Conservation (phyloP, 2,329 filamentous ascomycete genomes). For the Herpotrichia juniperi region DNA sequence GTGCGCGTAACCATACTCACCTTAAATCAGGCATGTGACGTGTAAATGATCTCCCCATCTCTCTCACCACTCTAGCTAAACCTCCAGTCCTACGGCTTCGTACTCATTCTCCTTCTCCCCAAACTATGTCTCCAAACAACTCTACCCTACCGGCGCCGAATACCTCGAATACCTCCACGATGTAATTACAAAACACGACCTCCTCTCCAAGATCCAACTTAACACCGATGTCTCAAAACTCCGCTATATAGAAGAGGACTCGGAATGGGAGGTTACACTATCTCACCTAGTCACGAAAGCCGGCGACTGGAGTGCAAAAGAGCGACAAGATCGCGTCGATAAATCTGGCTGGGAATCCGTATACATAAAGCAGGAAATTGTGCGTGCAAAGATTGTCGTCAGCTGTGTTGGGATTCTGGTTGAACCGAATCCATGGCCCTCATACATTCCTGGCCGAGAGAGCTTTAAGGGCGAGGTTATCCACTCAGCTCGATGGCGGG, state of each 20-base stretch:
- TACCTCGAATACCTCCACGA: conserved; percentile 52
- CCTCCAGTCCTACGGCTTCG: conserved; percentile 53
- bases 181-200: conserved; percentile 52
- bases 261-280: conserved; percentile 58
- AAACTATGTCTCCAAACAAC: conserved; percentile 52
- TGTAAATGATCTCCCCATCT: neutral
- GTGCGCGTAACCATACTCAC: neutral
- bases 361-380: conserved; percentile 52
- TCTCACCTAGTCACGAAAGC: conserved; percentile 53
- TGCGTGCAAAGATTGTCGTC: conserved; percentile 56
- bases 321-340: conserved; percentile 46
- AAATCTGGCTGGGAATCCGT: conserved; percentile 45
- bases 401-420: conserved; percentile 57
- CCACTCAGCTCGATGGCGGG: conserved; percentile 59
- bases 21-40: neutral
- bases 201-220: conserved; percentile 59
- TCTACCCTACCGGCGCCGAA: conserved; percentile 51
- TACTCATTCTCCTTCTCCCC: conserved; percentile 59
- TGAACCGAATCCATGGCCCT: conserved; percentile 53
- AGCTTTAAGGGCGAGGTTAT: conserved; percentile 57
- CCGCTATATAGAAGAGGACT: conserved; percentile 54
- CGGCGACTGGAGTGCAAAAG: conserved; percentile 53
- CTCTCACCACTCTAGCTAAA: neutral
- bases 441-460: conserved; percentile 53
- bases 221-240: conserved; percentile 56